Evolutionary conservation across 2,329 filamentous ascomycete genomes (phyloP).

Genomic region (Tolypocladium ovalisporum): DNA sequence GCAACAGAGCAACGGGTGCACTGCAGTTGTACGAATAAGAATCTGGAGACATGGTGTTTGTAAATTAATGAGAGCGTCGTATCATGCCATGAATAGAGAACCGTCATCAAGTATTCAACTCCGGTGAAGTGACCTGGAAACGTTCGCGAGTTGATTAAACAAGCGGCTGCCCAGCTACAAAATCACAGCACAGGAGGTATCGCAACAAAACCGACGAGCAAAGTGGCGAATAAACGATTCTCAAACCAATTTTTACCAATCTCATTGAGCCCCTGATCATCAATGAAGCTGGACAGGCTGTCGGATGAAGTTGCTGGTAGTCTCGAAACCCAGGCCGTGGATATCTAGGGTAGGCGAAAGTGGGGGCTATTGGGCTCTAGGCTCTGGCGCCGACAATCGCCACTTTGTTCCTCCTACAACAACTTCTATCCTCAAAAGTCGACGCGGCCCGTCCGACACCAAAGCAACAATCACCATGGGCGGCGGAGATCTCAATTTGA

Average conservation of each 20-base stretch:
- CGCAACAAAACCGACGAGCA: too few relatives aligned
- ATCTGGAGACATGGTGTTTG: neutral
- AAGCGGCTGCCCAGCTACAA: too few relatives aligned
- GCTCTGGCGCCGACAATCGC: neutral
- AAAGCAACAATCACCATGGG: conserved; percentile 56
- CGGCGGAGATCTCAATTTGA: conserved; percentile 88
- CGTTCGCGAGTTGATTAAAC: too few relatives aligned
- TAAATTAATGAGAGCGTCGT: neutral
- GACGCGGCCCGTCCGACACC: neutral
- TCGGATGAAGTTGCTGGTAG: too few relatives aligned
- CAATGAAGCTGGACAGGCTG: too few relatives aligned
- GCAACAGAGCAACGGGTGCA: conserved; percentile 18
- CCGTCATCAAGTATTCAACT: neutral
- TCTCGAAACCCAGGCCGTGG: too few relatives aligned
- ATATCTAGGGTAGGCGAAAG: neutral
- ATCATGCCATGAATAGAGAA: neutral
- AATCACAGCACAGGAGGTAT: too few relatives aligned
- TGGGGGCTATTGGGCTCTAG: neutral
- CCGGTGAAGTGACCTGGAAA: too few relatives aligned
- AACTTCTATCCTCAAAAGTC: neutral
- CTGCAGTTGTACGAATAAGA: neutral
- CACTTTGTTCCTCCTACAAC: neutral
- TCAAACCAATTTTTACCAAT: too few relatives aligned
- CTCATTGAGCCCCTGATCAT: too few relatives aligned
- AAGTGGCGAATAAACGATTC: too few relatives aligned